These are phyloP conservation scores for Cystofilobasidium capitatum DNA, from an alignment of 768 basidiomycete genomes.

Conservation along the genomic window DNA sequence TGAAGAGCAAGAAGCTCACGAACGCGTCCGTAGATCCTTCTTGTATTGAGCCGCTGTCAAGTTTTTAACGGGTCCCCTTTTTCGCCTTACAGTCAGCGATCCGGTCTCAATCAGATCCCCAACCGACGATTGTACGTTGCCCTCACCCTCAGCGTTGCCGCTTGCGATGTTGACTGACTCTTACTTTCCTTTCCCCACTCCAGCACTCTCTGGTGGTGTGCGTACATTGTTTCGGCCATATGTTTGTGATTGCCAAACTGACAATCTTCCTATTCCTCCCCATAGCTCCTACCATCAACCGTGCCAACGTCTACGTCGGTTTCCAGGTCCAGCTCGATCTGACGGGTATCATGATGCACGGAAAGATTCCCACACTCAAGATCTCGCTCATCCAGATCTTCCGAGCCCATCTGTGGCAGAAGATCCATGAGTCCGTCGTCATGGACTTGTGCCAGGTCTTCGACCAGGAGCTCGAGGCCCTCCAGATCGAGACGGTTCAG, in stretches of 20 bases:
- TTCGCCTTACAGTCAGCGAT: slow-evolving; percentile 55
- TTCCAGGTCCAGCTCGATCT: slow-evolving; percentile 97
- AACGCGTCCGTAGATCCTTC: slow-evolving; percentile 2
- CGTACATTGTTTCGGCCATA: not conserved
- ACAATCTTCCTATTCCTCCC: not conserved
- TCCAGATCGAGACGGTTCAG: slow-evolving; percentile 98
- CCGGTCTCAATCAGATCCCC: slow-evolving; percentile 50
- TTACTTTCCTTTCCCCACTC: no score
- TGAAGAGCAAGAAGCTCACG: slow-evolving; percentile 42
- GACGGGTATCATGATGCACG: slow-evolving; percentile 94
- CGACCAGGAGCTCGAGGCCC: slow-evolving; percentile 93
- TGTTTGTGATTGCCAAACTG: no score
- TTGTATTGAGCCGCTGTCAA: slow-evolving; percentile 36
- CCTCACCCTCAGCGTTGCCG: slow-evolving; percentile 77
- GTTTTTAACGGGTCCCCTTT: slow-evolving; percentile 50
- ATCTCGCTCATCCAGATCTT: slow-evolving; percentile 99
- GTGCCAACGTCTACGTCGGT: slow-evolving; percentile 98
- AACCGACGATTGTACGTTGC: slow-evolving; percentile 27
- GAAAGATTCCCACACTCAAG: slow-evolving; percentile 95
- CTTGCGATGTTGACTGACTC: slow-evolving; percentile 91
- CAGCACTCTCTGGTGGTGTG: slow-evolving; percentile 69
- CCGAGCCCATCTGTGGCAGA: slow-evolving; percentile 99
- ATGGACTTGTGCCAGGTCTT: slow-evolving; percentile 63
- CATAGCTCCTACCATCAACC: slow-evolving; percentile 92
- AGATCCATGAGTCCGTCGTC: slow-evolving; percentile 56